These are phyloP conservation scores for Leccinum huronense DNA, from an alignment of 1,284 basidiomycete species.

Conservation along the genomic window DNA sequence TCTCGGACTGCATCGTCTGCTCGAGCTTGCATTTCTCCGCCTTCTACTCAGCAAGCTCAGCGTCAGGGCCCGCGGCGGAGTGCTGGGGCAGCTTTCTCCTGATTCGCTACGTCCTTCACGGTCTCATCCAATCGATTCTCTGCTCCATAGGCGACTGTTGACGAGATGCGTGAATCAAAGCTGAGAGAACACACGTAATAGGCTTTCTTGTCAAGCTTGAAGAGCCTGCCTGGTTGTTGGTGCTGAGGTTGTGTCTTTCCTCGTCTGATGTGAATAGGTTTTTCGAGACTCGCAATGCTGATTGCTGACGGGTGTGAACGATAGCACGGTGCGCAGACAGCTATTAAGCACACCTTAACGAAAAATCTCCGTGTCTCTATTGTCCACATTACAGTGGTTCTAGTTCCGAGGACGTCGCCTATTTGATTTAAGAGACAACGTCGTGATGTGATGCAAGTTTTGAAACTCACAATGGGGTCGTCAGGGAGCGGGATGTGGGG, in stretches of 20 bases:
- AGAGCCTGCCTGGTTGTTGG: neutral
- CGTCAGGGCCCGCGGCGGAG: neutral
- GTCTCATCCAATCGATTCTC: neutral
- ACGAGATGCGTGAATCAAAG: neutral
- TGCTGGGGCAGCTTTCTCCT: neutral
- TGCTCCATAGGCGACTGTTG: neutral
- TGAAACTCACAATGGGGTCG: neutral
- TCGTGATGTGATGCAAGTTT: neutral
- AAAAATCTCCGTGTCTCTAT: neutral
- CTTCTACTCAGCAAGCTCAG: neutral
- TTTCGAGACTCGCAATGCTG: neutral
- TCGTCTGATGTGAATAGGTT: neutral
- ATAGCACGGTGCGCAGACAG: neutral
- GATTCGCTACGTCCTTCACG: neutral
- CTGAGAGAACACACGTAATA: neutral
- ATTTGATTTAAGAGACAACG: neutral
- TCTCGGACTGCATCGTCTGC: neutral
- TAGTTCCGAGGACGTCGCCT: neutral
- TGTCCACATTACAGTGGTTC: neutral
- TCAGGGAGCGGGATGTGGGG: neutral
- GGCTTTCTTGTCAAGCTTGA: neutral
- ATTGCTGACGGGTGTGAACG: neutral
- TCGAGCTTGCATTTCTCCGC: neutral
- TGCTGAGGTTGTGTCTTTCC: neutral
- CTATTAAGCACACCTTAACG: neutral